Evolutionary conservation across 2,329 filamentous ascomycete genomes (phyloP).

Genomic region (Pestalotiopsis sp.): DNA sequence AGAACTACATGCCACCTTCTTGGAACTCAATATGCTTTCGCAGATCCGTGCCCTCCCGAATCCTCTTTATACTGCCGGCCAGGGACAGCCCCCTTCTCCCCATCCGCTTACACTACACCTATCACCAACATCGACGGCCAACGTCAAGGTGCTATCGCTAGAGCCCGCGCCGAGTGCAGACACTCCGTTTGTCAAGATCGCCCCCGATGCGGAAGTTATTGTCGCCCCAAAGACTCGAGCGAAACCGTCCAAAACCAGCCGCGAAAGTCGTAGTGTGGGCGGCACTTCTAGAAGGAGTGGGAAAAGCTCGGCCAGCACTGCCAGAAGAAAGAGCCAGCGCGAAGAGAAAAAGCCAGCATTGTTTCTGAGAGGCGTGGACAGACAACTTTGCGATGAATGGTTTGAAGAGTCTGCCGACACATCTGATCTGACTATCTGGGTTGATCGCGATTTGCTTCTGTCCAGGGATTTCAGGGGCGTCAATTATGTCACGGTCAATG

Average conservation of each 20-base stretch:
- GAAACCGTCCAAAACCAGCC: slow-evolving; percentile 65
- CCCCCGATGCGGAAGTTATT: slow-evolving; percentile 93
- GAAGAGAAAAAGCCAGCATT: slow-evolving; percentile 70
- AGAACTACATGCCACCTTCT: slow-evolving; percentile 91
- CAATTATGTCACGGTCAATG: slow-evolving; percentile 78
- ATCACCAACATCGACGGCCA: slow-evolving; percentile 93
- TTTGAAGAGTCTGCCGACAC: slow-evolving; percentile 70
- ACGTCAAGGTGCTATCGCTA: slow-evolving; percentile 83
- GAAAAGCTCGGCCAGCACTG: slow-evolving; percentile 74
- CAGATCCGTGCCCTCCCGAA: slow-evolving; percentile 95
- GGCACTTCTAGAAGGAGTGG: slow-evolving; percentile 80
- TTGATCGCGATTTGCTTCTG: slow-evolving; percentile 76
- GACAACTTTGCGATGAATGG: slow-evolving; percentile 69
- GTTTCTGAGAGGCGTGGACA: slow-evolving; percentile 81
- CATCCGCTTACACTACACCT: slow-evolving; percentile 91
- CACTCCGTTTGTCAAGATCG: slow-evolving; percentile 85
- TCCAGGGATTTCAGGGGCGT: slow-evolving; percentile 75
- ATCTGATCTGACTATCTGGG: slow-evolving; percentile 74
- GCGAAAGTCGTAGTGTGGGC: slow-evolving; percentile 78
- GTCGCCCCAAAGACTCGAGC: slow-evolving; percentile 90
- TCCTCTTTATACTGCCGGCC: slow-evolving; percentile 63
- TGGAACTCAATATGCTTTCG: slow-evolving; percentile 89
- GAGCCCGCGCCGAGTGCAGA: slow-evolving; percentile 70
- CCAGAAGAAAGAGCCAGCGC: slow-evolving; percentile 56
- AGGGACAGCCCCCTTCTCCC: slow-evolving; percentile 53